A percentile compares a stretch with the other conserved stretches of the same genome.
These are phyloP conservation scores for Logfia minima DNA, from an alignment of 129 eudicot species.

Conservation along the genomic window DNA sequence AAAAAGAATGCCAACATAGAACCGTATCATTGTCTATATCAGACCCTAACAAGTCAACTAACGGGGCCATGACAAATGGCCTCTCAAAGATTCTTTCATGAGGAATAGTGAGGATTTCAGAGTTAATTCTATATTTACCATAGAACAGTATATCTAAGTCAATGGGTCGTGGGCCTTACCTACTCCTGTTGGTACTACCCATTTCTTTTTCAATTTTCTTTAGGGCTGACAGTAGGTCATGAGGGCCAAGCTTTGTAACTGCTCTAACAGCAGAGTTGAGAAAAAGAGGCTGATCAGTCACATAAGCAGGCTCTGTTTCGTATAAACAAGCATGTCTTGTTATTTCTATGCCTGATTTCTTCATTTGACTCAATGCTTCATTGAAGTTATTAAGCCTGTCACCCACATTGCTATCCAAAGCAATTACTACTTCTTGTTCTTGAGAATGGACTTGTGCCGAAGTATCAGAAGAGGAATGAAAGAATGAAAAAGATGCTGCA, in stretches of 20 bases:
- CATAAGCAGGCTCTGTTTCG: slow-evolving; percentile 93
- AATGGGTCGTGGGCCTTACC: slow-evolving; percentile 97
- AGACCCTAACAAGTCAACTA: slow-evolving; percentile 73
- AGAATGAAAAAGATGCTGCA: slow-evolving; percentile 51
- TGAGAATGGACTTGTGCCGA: slow-evolving; percentile 61
- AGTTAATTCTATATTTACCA: slow-evolving; percentile 55
- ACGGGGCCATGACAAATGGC: slow-evolving; percentile 90
- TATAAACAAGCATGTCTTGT: slow-evolving; percentile 76
- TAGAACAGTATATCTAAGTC: slow-evolving; percentile 84
- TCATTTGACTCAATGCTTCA: slow-evolving; percentile 71
- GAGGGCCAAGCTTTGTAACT: slow-evolving; percentile 74
- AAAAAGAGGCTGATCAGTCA: slow-evolving; percentile 84
- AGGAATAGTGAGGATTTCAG: slow-evolving; percentile 71
- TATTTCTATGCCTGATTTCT: slow-evolving; percentile 68
- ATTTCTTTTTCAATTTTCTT: slow-evolving; percentile 84
- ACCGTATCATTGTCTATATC: slow-evolving; percentile 53
- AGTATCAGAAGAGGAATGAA: slow-evolving; percentile 50
- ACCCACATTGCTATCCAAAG: slow-evolving; percentile 92
- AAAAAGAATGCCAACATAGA: slow-evolving; percentile 62
- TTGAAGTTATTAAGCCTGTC: slow-evolving; percentile 70
- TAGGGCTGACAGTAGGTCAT: slow-evolving; percentile 54
- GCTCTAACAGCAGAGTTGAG: slow-evolving; percentile 97
- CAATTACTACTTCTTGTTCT: slow-evolving; percentile 85
- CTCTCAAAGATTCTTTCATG: slow-evolving; percentile 95
- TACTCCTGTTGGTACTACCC: slow-evolving; percentile 82